Conservation (phyloP, 495 filamentous ascomycete species). For the Podospora bellae-mahoneyi region DNA sequence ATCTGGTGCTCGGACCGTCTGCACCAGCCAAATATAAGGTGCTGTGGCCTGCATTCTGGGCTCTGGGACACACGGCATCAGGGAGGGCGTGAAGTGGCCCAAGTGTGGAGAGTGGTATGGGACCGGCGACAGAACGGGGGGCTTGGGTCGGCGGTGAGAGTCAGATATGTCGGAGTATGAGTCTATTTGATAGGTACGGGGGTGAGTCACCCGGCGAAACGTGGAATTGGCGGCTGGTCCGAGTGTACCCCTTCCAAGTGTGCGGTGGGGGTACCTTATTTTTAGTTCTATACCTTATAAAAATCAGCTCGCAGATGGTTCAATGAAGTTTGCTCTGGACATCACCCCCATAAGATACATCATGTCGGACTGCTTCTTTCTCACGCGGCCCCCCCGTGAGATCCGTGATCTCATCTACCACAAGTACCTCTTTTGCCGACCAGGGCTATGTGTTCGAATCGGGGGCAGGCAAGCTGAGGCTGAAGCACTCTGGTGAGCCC, state of each 20-base stretch:
- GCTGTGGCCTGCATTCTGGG: slow-evolving; percentile 5
- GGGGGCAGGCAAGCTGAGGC: background rate
- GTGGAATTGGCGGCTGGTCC: no score
- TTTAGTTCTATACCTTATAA: no score
- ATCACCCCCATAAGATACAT: no score
- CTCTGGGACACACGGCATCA: background rate
- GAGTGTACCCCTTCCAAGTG: no score
- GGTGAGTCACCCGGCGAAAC: no score
- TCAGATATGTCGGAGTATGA: background rate
- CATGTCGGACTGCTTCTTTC: background rate
- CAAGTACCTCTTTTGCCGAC: background rate
- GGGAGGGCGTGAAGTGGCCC: background rate
- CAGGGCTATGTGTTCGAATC: background rate
- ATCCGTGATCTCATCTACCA: slow-evolving; percentile 3
- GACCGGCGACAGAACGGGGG: background rate
- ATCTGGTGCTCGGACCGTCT: background rate
- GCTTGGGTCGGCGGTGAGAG: background rate
- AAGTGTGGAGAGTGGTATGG: slow-evolving; percentile 2
- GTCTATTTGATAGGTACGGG: background rate
- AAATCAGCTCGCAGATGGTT: no score
- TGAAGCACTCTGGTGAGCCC: background rate
- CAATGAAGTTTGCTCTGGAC: no score
- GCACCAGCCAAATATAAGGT: background rate
- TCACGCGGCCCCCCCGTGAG: background rate
- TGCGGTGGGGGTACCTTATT: no score